Evolutionary conservation across 371 early-diverging fungal species (phyloP), one percentile per base, ranked within the genome.

Genomic region (Mortierella polycephala): DNA sequence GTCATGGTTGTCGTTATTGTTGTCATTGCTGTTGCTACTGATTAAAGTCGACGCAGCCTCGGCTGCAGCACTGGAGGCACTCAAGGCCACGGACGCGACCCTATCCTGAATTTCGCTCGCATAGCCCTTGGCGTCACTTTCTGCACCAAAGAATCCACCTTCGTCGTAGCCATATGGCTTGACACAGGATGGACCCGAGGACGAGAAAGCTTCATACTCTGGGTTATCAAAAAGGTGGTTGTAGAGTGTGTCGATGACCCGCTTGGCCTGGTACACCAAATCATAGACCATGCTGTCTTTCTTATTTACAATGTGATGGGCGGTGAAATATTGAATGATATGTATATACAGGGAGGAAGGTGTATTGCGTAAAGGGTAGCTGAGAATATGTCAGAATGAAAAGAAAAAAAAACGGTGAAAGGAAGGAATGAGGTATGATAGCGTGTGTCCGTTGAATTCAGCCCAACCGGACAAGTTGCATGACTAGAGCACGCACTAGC

Each of bases 181-280:
- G 59, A 64, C 51, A 42, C 65, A 61, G 1, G 64, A 56, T 3
- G 49, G 14, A 3, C 55, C 55, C 5, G 47, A 8, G 11, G 62
- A n/a, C n/a, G 57, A 30, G 8, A 60, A 6, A 39, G 20, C 59
- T 13, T 60, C 47, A 47, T 60, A 62, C 30, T 55, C 23, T 8
- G 70, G 44, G 13, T 44, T 49, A 23, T 67, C 51, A 42, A 70
- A 75, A 54, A 75, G 67, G 50, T 44, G 55, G 41, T 49, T 39
- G 63, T 75, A 66, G 20, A 75, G 71, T 5, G 58, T 46, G 51
- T 75, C 59, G 50, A 75, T 42, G 41, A 53, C 56, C 41, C 23
- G 52, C 23, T 23, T 74, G 45, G 64, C 58, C 18, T 68, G 63
- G 1, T 54, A 39, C 46, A 64, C 64, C 8, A 62, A n/a, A 16